Base-by-base conservation (phyloP, 225 moss, liverwort and hornwort species). In the Thuidium tamariscinum region DNA sequence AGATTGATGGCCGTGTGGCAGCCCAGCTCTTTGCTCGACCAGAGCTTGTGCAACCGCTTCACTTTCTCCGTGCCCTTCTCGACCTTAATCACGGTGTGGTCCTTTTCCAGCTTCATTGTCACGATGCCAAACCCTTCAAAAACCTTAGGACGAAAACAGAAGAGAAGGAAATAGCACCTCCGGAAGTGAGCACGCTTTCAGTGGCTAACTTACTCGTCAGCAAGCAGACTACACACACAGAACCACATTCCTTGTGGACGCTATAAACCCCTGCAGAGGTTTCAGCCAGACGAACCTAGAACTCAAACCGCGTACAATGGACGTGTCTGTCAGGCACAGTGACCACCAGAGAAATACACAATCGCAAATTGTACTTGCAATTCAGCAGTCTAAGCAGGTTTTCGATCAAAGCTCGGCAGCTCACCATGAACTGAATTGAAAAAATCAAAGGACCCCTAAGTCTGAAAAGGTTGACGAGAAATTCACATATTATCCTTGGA, bases 1-100 rank as follows among this genome's bases (percentile, higher is more conserved):
- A 91, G 34, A 86, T 87, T 91, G 54, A 93, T 93, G 12, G 91
- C 91, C 36, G 92, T 91, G 23, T 93, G 89, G 66, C 91, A 93
- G 27, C 89, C 79, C 46, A 89, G 57, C 80, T 92, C 90, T 87
- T 89, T 89, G 39, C 16, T 87, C 46, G 88, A 46, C 83, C 86
- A 90, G 13, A 72, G 16, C 55, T 75, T 87, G 37, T 80, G 16
- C 36, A 49, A 41, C 13, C 51, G 61, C 72, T 80, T 80, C 79
- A 79, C 78, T 65, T 88, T 88, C 76, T 74, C 79, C 72, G 79
- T 67, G 11, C 75, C 89, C 74, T 83, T 85, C 52, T 82, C 87
- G 30, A 92, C 85, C 79, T 51, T 90, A 11, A 92, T 80, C 52
- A 83, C 87, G 18, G 89, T 83, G 68, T 91, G 86, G 67, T 91